Conservation (phyloP, 176 grass and related monocot species). For the Thalia dealbata region DNA sequence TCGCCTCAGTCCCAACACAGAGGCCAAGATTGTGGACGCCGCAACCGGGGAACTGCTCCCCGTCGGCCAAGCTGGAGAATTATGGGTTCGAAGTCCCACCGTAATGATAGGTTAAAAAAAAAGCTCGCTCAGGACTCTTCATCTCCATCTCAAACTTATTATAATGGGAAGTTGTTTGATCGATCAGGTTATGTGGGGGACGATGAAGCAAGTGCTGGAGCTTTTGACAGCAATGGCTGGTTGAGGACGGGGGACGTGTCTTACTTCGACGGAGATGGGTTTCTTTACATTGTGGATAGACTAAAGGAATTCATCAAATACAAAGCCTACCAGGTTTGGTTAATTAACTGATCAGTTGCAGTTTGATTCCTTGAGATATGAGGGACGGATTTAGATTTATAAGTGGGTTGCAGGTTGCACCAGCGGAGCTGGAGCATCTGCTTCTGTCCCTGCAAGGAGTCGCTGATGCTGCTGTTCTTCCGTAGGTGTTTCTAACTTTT, state of each 20-base stretch:
- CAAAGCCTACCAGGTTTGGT: conserved; percentile 77
- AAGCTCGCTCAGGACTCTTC: neutral
- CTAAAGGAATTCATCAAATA: conserved; percentile 75
- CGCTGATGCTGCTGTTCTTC: conserved; percentile 47
- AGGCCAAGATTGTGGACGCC: conserved; percentile 47
- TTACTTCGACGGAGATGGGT: conserved; percentile 59
- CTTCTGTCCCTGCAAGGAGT: conserved; percentile 44
- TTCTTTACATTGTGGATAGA: conserved; percentile 58
- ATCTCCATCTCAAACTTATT: neutral
- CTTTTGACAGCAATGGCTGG: conserved; percentile 49
- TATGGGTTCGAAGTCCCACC: conserved; percentile 53
- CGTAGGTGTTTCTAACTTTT: conserved; percentile 34
- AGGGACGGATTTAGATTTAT: neutral
- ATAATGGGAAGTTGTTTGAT: too few species aligned
- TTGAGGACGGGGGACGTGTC: conserved; percentile 62
- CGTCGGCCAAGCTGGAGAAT: conserved; percentile 46
- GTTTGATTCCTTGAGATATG: neutral
- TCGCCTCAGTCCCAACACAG: conserved; percentile 25
- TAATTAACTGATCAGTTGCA: neutral
- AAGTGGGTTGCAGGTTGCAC: conserved; percentile 40
- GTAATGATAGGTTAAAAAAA: conserved; percentile 60
- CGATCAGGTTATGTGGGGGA: conserved; percentile 48
- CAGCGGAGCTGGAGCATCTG: conserved; percentile 60
- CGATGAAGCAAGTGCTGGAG: conserved; percentile 31
- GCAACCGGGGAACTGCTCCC: conserved; percentile 27